phyloP scores from a whole-genome alignment of 108 stramenopile species.

The Cyclotella distinguenda region DNA sequence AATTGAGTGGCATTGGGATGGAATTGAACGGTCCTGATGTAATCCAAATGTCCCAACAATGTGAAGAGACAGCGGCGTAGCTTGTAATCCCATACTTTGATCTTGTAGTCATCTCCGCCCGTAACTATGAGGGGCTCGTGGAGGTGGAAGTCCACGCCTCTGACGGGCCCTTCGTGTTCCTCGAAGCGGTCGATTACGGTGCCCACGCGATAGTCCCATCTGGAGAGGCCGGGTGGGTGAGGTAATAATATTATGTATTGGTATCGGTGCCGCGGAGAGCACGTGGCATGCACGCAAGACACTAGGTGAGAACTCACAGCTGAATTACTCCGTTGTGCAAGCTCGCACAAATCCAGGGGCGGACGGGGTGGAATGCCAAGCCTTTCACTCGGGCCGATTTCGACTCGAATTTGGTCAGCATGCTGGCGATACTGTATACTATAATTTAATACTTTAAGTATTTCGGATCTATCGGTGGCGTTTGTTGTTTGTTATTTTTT shows the following conservation, averaged over 20 bases:
- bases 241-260: no score
- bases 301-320: slow-evolving; percentile 83
- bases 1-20: slow-evolving; percentile 93
- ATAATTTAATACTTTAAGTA: not conserved
- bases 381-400: slow-evolving; percentile 99
- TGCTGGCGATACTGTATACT: slow-evolving; percentile 18
- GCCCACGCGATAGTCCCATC: slow-evolving; percentile 99
- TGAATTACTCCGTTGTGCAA: slow-evolving; percentile 99
- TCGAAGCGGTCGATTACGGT: slow-evolving; percentile 98
- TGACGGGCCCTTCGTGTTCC: slow-evolving; percentile 99
- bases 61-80: slow-evolving; percentile 97
- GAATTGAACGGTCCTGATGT: slow-evolving; percentile 99
- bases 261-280: no score
- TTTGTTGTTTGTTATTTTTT: no score
- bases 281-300: no score
- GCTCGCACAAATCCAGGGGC: slow-evolving; percentile 98
- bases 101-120: slow-evolving; percentile 99
- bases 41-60: slow-evolving; percentile 97
- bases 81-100: slow-evolving; percentile 99
- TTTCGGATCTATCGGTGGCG: no score
- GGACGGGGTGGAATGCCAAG: slow-evolving; percentile 97
- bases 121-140: slow-evolving; percentile 94
- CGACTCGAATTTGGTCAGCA: slow-evolving; percentile 96
- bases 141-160: slow-evolving; percentile 98
- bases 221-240: slow-evolving; percentile 11